Evolutionary conservation across 2,329 filamentous ascomycete genomes (phyloP), one percentile per base, ranked within the genome.

Genomic region (Aureobasidium pullulans): DNA sequence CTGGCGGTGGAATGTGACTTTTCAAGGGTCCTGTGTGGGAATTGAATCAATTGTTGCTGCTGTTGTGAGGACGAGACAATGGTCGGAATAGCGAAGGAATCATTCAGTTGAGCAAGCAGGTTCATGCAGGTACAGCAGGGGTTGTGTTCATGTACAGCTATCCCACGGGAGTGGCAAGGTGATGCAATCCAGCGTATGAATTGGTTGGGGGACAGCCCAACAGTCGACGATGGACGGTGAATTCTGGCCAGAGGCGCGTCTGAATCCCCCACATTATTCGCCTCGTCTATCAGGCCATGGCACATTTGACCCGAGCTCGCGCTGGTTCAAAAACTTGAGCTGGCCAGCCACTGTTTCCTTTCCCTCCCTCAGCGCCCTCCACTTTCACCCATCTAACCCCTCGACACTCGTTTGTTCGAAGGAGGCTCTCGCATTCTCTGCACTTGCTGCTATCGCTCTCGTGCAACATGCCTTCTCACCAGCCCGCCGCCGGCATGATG

Each of bases 391-490:
- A 47, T 36, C 54, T 28, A 23, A 57, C 54, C 54, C 54, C 54
- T 57, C 54, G 42, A 57, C 54, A 57, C 54, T 57, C 54, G 9
- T 57, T 57, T 39, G 54, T 57, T 57, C 54, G 54, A 57, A 57
- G 54, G 54, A 57, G 52, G 31, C 39, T 46, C 32, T 57, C 52
- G 42, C 52, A 44, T 42, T 34, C 42, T 11, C 44, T 49, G 48
- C 48, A 52, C 36, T 40, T 31, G 48, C 34, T 48, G 32, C n/a
- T 13, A 6, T 13, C 7, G 16, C 60, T 31, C 44, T 56, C 15
- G 29, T 52, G 44, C 58, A 71, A 53, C 64, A 82, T 81, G 79
- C 77, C 78, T 68, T 81, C 79, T 46, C 75, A 77, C 68, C 79
- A 81, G 67, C 73, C 78, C 61, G 73, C 72, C 61, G 74, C 75